Evolutionary conservation across 257 asterid genomes (phyloP), one percentile per base, ranked within the genome.

Genomic region (Solanum rostratum): DNA sequence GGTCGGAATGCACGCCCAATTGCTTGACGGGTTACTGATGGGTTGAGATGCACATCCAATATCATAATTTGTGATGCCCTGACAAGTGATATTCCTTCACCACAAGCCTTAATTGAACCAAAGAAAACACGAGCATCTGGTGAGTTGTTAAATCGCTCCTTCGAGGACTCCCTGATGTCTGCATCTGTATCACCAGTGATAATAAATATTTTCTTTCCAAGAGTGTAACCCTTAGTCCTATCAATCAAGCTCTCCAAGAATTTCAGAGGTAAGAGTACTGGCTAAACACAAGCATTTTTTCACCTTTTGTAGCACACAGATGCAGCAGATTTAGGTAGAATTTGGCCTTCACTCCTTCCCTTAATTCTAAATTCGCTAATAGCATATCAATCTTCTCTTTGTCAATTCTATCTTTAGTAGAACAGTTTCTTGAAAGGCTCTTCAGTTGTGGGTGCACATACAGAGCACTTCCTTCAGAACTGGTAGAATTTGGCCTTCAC

Each of bases 1-100:
- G 99, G 98, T 81, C 98, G 89, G 88, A 92, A 97, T 83, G 98
- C 98, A 43, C 99, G 98, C 19, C 99, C 99, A 19, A 95, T 91
- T 50, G 98, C 99, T 87, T 94, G 98, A 70, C 98, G 98, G 27
- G 97, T 95, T 3, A 97, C 93, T 10, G 98, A 97, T 6, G 98
- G 98, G 87, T 97, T 97, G 84, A 97, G 78, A 86, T 92, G 99
- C 24, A 97, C 92, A 11, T 97, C 99, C 83, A 97, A 80, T 79
- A 97, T 90, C 14, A 97, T 88, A 68, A 97, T 91, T n/a, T 98
- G 95, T 0, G 99, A 97, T 13, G 99, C 98, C 45, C 98, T 98
- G 46, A 97, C 99, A 10, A 97, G 94, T 52, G 99, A 95, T 85
- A 97, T 92, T 68, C 99, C 98, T 88, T 97, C 99, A 13, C 99